Conservation (phyloP, 2,329 filamentous ascomycete species). For the Onygena corvina region DNA sequence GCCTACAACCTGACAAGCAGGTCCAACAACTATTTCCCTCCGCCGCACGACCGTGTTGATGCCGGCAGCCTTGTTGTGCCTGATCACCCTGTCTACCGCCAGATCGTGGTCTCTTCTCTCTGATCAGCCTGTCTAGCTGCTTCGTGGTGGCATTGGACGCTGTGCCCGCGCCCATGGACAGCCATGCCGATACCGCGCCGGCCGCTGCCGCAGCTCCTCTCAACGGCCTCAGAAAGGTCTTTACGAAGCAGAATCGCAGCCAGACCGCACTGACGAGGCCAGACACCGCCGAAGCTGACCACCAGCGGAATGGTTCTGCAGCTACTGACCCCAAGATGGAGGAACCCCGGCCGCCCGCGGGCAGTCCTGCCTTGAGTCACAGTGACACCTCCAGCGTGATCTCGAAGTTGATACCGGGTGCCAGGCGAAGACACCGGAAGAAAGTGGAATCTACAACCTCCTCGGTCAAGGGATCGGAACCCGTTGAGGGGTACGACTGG, state of each 20-base stretch:
- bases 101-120: no score
- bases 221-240: conserved; percentile 28
- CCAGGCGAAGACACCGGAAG: conserved; percentile 32
- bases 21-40: no score
- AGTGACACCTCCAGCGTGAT: conserved; percentile 36
- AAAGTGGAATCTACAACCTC: conserved; percentile 22
- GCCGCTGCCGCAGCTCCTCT: conserved; percentile 20
- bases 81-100: no score
- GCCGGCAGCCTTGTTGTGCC: no score
- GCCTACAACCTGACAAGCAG: no score
- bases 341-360: conserved; percentile 26
- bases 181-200: conserved; percentile 19
- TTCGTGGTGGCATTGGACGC: neutral
- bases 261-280: conserved; percentile 27
- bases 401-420: conserved; percentile 39
- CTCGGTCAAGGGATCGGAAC: neutral
- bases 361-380: conserved; percentile 20
- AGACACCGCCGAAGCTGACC: conserved; percentile 23
- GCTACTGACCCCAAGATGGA: conserved; percentile 24
- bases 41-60: no score
- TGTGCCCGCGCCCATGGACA: conserved; percentile 23
- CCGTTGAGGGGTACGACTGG: conserved; percentile 8
- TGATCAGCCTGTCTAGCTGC: no score
- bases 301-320: conserved; percentile 26
- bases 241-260: conserved; percentile 27